These are phyloP conservation scores for Scheffersomyces segobiensis DNA, from an alignment of 1,139 yeast species.

Conservation along the genomic window DNA sequence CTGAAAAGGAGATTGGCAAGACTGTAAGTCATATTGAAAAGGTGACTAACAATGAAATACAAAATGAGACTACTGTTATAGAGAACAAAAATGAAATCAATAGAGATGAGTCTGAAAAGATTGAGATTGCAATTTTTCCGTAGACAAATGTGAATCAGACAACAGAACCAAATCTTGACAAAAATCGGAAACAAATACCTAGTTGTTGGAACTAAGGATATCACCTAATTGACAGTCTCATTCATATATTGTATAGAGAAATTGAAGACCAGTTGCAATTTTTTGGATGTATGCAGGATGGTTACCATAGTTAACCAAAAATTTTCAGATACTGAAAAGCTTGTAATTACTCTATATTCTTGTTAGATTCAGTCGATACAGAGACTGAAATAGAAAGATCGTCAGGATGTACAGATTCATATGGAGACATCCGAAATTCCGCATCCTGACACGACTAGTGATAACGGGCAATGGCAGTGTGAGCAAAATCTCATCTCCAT, in stretches of 20 bases:
- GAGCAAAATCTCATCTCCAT: not conserved
- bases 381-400: not conserved
- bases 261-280: not conserved
- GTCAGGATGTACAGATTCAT: not conserved
- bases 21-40: not conserved
- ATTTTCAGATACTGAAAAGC: not conserved
- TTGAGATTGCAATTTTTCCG: not conserved
- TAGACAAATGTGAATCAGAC: not conserved
- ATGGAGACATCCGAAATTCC: not conserved
- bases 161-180: not conserved
- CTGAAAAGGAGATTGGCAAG: slow-evolving; percentile 3
- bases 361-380: not conserved
- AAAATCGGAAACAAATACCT: not conserved
- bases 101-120: slow-evolving; percentile 1
- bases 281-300: not conserved
- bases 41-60: too few relatives aligned
- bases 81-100: too few relatives aligned
- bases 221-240: not conserved
- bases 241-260: not conserved
- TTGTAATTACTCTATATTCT: not conserved
- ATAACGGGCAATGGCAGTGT: not conserved
- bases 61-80: too few relatives aligned
- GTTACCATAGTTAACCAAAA: not conserved
- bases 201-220: not conserved
- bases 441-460: not conserved